These are phyloP conservation scores for Phialophora chinensis DNA, from an alignment of 2,329 filamentous ascomycete genomes.

Conservation along the genomic window DNA sequence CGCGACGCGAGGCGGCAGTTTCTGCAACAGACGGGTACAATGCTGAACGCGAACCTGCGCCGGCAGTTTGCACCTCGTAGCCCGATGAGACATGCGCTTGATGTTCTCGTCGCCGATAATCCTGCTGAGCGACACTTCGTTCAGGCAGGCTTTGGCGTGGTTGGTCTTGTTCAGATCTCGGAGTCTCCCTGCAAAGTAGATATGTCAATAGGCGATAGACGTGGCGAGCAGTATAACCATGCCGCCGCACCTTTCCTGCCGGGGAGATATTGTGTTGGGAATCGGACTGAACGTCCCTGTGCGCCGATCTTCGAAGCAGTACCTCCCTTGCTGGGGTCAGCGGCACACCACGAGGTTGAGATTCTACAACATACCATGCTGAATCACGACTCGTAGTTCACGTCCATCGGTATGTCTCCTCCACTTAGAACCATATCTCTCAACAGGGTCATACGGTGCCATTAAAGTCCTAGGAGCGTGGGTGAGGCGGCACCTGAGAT, in stretches of 20 bases:
- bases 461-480: not conserved
- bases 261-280: not conserved
- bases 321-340: not conserved
- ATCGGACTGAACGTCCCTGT: not conserved
- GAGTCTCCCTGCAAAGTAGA: not conserved
- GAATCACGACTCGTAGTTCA: not conserved
- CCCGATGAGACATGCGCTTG: not conserved
- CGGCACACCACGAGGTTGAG: not conserved
- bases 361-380: not conserved
- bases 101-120: not conserved
- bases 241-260: not conserved
- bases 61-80: not conserved
- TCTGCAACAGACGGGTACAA: not conserved
- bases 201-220: not conserved
- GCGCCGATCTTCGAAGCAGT: not conserved
- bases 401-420: not conserved
- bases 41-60: not conserved
- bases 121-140: not conserved
- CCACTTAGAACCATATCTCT: not conserved
- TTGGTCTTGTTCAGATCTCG: constrained; percentile 1
- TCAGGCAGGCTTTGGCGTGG: not conserved
- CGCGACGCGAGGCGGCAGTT: not conserved
- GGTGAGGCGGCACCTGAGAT: not conserved
- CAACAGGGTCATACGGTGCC: not conserved
- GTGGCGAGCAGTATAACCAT: not conserved